phyloP scores from a whole-genome alignment of 2,329 filamentous ascomycete species.

The Ascomycota sp. region DNA sequence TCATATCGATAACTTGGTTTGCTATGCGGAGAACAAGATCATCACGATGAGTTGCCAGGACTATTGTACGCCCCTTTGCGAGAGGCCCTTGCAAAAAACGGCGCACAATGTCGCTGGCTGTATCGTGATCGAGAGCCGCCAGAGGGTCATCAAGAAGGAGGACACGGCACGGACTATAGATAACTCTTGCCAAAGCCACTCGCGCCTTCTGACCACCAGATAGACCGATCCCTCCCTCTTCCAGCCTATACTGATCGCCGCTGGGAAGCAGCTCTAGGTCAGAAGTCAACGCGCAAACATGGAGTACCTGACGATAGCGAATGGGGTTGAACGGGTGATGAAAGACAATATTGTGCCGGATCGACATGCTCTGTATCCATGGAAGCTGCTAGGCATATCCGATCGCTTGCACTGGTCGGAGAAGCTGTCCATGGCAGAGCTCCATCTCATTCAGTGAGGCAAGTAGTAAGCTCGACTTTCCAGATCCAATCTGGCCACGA shows the following conservation, averaged over 20 bases:
- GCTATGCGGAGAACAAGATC: conserved; percentile 57
- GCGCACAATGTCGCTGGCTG: conserved; percentile 39
- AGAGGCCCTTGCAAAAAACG: conserved; percentile 39
- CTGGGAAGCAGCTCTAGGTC: conserved; percentile 35
- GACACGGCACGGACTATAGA: conserved; percentile 36
- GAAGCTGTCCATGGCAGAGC: conserved; percentile 30
- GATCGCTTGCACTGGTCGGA: conserved; percentile 27
- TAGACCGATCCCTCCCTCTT: conserved; percentile 41
- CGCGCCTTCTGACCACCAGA: conserved; percentile 44
- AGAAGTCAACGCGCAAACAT: conserved; percentile 35
- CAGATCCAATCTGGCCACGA: conserved; percentile 37
- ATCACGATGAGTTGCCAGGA: conserved; percentile 68
- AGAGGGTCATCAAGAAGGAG: conserved; percentile 43
- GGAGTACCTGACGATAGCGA: conserved; percentile 37
- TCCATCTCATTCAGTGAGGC: conserved; percentile 46
- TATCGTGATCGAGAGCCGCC: conserved; percentile 41
- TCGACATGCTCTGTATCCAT: conserved; percentile 45
- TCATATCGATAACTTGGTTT: conserved; percentile 51
- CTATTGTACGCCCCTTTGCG: conserved; percentile 42
- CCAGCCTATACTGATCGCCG: conserved; percentile 37
- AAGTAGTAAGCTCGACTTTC: conserved; percentile 40
- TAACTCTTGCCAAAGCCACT: conserved; percentile 39
- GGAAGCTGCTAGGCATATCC: conserved; percentile 39
- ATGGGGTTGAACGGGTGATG: conserved; percentile 31
- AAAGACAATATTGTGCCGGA: conserved; percentile 44